phyloP scores from a whole-genome alignment of 2,329 filamentous ascomycete genomes.

The Venturia aucupariae region DNA sequence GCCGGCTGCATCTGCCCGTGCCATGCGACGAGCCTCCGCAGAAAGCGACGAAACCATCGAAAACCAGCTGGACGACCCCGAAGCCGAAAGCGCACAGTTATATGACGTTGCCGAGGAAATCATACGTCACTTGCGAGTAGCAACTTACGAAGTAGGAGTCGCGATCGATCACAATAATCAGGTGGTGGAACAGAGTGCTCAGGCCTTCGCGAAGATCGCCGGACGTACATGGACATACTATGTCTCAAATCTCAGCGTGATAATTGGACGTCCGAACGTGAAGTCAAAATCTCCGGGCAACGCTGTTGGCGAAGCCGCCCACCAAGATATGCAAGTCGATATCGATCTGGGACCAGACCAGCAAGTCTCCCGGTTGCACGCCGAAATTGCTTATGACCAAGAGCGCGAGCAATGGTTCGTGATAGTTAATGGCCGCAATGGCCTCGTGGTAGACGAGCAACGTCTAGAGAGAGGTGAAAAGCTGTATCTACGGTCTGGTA shows the following conservation, averaged over 20 bases:
- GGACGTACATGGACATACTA: constrained; percentile 80
- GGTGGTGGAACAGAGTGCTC: constrained; percentile 28
- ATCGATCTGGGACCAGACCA: constrained; percentile 64
- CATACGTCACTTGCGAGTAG: constrained; percentile 33
- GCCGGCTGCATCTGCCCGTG: constrained; percentile 4
- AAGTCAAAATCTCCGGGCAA: constrained; percentile 20
- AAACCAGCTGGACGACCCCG: not conserved
- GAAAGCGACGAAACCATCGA: constrained; percentile 14
- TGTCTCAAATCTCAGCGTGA: constrained; percentile 63
- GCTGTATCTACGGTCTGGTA: constrained; percentile 66
- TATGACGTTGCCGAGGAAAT: constrained; percentile 12
- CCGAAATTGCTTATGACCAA: constrained; percentile 39
- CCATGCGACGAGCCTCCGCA: constrained; percentile 6
- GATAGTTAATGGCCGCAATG: constrained; percentile 82
- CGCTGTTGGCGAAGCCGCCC: constrained; percentile 19
- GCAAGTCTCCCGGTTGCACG: constrained; percentile 41
- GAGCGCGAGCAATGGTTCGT: constrained; percentile 63
- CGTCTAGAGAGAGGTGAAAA: constrained; percentile 58
- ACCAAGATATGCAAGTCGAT: constrained; percentile 45
- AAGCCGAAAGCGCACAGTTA: not conserved
- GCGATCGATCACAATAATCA: constrained; percentile 47
- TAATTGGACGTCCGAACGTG: constrained; percentile 54
- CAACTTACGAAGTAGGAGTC: constrained; percentile 45
- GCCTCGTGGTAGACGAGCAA: constrained; percentile 71
- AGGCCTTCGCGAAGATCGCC: constrained; percentile 72